Conservation (phyloP, 106 monocot genomes). For the Agapanthus africanus region DNA sequence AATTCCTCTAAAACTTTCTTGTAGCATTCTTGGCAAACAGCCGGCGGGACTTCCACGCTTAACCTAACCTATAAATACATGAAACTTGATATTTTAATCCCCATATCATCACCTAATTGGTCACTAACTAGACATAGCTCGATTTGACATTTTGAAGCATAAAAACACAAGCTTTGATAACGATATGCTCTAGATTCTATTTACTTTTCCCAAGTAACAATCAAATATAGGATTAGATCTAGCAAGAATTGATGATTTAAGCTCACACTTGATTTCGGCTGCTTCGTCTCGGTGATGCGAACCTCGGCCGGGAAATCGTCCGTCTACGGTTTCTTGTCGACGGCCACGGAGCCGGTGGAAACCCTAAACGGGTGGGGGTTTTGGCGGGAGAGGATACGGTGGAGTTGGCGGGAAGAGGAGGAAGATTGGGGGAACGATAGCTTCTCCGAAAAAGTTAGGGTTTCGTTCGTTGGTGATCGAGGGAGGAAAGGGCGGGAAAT, state of each 20-base stretch:
- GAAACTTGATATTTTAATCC: background rate
- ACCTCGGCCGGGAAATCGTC: conserved; percentile 34
- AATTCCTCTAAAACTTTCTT: conserved; percentile 52
- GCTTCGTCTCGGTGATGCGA: conserved; percentile 51
- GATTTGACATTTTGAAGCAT: too few species aligned
- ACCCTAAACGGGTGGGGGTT: conserved; percentile 13
- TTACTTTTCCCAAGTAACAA: background rate
- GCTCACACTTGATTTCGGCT: conserved; percentile 68
- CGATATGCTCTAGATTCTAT: too few species aligned
- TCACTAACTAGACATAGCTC: too few species aligned
- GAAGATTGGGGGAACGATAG: background rate
- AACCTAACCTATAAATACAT: conserved; percentile 51
- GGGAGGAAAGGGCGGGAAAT: background rate
- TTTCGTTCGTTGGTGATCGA: background rate
- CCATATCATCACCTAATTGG: background rate
- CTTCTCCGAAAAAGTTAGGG: too few species aligned
- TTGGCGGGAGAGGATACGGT: conserved; percentile 8
- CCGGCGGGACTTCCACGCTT: conserved; percentile 68
- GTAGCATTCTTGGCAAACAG: conserved; percentile 60
- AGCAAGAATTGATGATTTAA: background rate
- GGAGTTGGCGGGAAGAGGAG: conserved; percentile 6
- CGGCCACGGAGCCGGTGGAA: conserved; percentile 29
- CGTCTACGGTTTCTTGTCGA: conserved; percentile 19
- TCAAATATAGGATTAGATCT: background rate
- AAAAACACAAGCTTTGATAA: too few species aligned